These are phyloP conservation scores for Lodderomyces elongisporus DNA, from an alignment of 1,139 yeast species.

Conservation along the genomic window DNA sequence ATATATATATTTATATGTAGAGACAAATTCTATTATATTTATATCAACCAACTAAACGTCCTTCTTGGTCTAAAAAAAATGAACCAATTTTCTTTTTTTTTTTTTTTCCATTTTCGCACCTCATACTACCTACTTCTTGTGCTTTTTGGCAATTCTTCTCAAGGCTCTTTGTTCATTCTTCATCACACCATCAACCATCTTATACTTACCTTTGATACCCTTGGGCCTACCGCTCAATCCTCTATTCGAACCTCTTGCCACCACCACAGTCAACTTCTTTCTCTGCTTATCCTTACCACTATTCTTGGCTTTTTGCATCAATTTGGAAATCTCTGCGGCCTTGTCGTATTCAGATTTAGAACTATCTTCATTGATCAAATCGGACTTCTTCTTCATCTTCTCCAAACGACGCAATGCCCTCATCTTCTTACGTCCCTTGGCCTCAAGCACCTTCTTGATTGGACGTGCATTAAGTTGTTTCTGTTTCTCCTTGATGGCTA, in stretches of 20 bases:
- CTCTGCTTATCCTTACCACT: conserved; percentile 70
- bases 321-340: conserved; percentile 84
- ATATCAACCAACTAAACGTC: too few species aligned
- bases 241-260: conserved; percentile 80
- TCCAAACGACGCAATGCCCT: conserved; percentile 87
- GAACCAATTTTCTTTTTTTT: too few species aligned
- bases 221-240: conserved; percentile 94
- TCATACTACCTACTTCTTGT: conserved; percentile 23
- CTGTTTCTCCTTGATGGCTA: conserved; percentile 85
- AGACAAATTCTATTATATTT: too few species aligned
- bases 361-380: conserved; percentile 80
- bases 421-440: conserved; percentile 94
- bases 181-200: conserved; percentile 98
- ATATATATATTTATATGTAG: too few species aligned
- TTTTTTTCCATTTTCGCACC: too few species aligned
- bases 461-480: conserved; percentile 94
- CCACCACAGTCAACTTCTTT: conserved; percentile 85
- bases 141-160: conserved; percentile 82
- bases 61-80: too few species aligned
- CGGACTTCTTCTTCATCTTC: conserved; percentile 90
- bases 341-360: conserved; percentile 88
- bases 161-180: conserved; percentile 96
- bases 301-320: conserved; percentile 62
- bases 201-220: conserved; percentile 95
- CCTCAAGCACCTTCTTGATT: conserved; percentile 94